phyloP scores from a whole-genome alignment of 495 filamentous ascomycete species.

The Daldinia bambusicola region DNA sequence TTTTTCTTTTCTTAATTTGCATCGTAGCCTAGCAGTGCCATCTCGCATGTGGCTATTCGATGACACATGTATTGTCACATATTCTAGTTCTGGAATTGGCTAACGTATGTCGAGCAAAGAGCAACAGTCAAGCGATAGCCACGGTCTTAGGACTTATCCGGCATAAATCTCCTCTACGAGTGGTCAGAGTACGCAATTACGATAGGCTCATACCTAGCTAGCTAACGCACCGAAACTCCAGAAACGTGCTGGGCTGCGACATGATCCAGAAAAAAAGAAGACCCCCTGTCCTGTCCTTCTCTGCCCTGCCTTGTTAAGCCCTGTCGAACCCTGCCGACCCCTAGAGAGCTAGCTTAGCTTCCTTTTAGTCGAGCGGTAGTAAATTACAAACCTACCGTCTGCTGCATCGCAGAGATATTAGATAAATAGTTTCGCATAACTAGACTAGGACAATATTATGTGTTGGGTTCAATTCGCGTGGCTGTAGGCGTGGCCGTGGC shows the following conservation, averaged over 20 bases:
- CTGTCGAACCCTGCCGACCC: neutral
- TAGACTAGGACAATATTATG: neutral
- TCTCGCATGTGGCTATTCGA: neutral
- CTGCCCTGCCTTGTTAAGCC: neutral
- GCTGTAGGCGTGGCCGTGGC: neutral
- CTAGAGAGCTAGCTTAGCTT: neutral
- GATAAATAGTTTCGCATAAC: too few relatives aligned
- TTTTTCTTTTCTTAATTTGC: neutral
- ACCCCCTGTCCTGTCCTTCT: neutral
- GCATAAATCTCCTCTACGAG: constrained; percentile 11
- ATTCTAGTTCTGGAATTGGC: neutral
- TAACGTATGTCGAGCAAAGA: constrained; percentile 16
- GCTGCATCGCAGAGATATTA: too few relatives aligned
- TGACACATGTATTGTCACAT: neutral
- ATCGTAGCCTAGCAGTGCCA: neutral
- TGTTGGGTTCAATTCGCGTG: neutral
- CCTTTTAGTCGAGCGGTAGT: constrained; percentile 1
- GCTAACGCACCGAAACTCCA: constrained; percentile 31
- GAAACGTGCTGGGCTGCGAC: constrained; percentile 28
- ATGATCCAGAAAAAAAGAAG: constrained; percentile 27
- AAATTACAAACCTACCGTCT: neutral
- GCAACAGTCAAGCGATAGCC: constrained; percentile 6
- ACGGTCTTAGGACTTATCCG: constrained; percentile 16
- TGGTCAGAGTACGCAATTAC: constrained; percentile 40
- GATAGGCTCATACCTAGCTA: constrained; percentile 7